Conservation (phyloP, 768 basidiomycete species). For the Boletus barrowsii region DNA sequence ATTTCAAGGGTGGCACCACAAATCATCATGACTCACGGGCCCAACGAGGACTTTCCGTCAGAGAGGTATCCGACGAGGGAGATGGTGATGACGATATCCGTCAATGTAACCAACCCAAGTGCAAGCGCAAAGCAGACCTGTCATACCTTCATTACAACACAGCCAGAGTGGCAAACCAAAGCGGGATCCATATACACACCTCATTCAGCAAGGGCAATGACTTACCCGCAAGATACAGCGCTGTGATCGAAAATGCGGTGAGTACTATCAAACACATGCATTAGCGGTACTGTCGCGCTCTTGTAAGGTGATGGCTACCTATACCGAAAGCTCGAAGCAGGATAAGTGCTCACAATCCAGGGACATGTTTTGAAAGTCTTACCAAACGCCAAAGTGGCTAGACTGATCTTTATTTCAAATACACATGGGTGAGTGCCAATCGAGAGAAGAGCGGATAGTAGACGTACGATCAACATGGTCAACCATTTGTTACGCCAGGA, state of each 20-base stretch:
- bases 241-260: background rate
- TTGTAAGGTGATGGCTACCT: background rate
- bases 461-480: conserved; percentile 5
- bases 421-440: background rate
- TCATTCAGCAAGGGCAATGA: conserved; percentile 2
- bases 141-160: background rate
- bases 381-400: conserved; percentile 8
- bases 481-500: conserved; percentile 9
- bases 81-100: conserved; percentile 14
- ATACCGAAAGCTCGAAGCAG: conserved; percentile 3
- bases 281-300: background rate
- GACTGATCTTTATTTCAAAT: background rate
- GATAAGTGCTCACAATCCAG: background rate
- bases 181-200: background rate
- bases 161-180: no score
- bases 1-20: background rate
- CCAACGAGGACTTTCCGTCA: background rate
- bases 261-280: background rate
- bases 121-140: conserved; percentile 8
- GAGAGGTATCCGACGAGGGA: conserved; percentile 10
- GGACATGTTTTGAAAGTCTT: background rate
- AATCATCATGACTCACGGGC: conserved; percentile 3
- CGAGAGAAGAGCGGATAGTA: background rate
- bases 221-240: background rate
- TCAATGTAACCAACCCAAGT: conserved; percentile 14